These are phyloP conservation scores for Leucoagaricus sp. DNA, from an alignment of 1,284 basidiomycete species.

Conservation along the genomic window DNA sequence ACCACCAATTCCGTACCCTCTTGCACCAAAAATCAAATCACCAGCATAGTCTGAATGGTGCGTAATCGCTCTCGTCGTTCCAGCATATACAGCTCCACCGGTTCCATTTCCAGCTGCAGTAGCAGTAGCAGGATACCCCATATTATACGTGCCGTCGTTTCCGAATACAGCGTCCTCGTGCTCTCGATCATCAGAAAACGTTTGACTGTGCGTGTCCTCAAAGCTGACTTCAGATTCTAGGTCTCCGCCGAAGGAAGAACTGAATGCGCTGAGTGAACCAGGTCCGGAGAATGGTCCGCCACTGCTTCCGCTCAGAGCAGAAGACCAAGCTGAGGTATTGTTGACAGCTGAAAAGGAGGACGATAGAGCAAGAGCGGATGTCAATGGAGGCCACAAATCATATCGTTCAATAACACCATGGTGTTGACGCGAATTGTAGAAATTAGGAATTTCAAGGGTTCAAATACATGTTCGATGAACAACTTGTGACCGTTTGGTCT, in stretches of 20 bases:
- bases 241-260: constrained; percentile 32
- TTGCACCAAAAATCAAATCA: constrained; percentile 78
- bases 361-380: constrained; percentile 17
- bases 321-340: constrained; percentile 9
- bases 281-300: constrained; percentile 13
- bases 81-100: constrained; percentile 18
- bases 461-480: constrained; percentile 96
- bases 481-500: constrained; percentile 96
- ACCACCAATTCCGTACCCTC: constrained; percentile 50
- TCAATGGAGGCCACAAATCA: constrained; percentile 71
- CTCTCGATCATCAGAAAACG: constrained; percentile 62
- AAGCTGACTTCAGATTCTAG: constrained; percentile 63
- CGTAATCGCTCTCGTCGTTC: constrained; percentile 77
- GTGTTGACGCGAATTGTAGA: constrained; percentile 43
- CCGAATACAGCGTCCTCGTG: constrained; percentile 13
- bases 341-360: constrained; percentile 12
- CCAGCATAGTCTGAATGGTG: constrained; percentile 82
- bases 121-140: constrained; percentile 11
- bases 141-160: background rate
- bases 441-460: too few species aligned
- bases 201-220: constrained; percentile 54
- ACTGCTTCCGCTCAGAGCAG: constrained; percentile 4
- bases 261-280: constrained; percentile 26
- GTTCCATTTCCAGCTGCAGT: background rate
- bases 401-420: constrained; percentile 81